Conservation (phyloP, 192 early-diverging fungal genomes). For the Coemansia sp. region DNA sequence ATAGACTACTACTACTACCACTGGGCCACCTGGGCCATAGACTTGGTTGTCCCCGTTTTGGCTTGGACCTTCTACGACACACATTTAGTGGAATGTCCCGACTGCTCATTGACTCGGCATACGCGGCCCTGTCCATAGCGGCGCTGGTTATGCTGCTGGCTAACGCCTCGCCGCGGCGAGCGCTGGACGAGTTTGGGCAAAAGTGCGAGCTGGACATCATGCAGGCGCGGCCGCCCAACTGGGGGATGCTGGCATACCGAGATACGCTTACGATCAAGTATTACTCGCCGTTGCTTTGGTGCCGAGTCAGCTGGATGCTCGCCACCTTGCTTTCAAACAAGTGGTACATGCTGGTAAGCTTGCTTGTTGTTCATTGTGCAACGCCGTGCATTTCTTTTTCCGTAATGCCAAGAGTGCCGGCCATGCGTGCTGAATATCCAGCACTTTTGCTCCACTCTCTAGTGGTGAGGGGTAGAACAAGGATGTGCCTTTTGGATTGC, state of each 20-base stretch:
- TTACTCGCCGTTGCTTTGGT: constrained; percentile 49
- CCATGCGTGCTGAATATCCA: not conserved
- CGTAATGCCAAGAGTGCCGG: not conserved
- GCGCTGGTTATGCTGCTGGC: constrained; percentile 38
- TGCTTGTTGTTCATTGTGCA: not conserved
- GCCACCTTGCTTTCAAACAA: constrained; percentile 49
- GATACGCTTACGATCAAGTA: constrained; percentile 51
- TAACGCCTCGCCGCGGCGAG: constrained; percentile 25
- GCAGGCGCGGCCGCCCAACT: constrained; percentile 13
- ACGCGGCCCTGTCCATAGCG: constrained; percentile 37
- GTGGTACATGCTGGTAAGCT: constrained; percentile 53
- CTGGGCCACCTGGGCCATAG: constrained; percentile 1
- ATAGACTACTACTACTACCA: not conserved
- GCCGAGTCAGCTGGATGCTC: constrained; percentile 52
- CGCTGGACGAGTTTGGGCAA: constrained; percentile 46
- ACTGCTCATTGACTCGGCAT: constrained; percentile 44
- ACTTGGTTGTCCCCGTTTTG: not conserved
- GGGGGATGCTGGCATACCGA: constrained; percentile 25
- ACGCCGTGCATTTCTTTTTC: not conserved
- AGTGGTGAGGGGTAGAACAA: not conserved
- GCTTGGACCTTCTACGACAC: too few species aligned
- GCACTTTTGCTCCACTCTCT: not conserved
- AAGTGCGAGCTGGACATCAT: constrained; percentile 51
- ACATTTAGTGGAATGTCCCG: constrained; percentile 20
- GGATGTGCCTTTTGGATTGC: not conserved